Base-by-base conservation (phyloP, 208 protist genomes). In the Leishmania braziliensis region DNA sequence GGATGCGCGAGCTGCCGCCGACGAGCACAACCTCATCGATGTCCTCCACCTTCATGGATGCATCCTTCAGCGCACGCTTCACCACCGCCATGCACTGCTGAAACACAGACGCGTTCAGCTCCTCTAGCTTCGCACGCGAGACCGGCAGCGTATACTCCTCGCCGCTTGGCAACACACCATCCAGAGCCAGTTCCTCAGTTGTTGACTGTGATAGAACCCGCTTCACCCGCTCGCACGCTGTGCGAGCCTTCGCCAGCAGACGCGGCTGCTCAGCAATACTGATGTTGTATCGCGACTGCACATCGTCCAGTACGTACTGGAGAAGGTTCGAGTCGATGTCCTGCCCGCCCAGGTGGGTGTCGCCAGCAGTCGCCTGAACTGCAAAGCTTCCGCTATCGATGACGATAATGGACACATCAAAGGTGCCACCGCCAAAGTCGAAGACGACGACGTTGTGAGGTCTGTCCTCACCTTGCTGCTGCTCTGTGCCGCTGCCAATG, bases 271-370 rank as follows among this genome's bases (percentile, higher is more conserved):
- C 72, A 0, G 73, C 65, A 1, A 94, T 56, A 69, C 91, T 89
- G n/a, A 92, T 86, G 50, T 51, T 98, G 97, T 99, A 99, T 78
- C 98, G 86, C 20, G 54, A 43, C 79, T 88, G 84, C 84, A 99
- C 98, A 76, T 99, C 97, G 8, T 93, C 83, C 29, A 97, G 72
- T 48, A 99, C 98, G 92, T 99, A 91, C 60, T 98, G 76, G 43
- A 99, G 92, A 23, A 99, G 74, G 72, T 96, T 90, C 51, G 98
- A 96, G 90, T 99, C 99, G 77, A 99, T 98, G 88, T 99, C 99
- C 92, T 99, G 98, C 43, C 99, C 99, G 63, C 99, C 99, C 20
- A 99, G 90, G 88, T 99, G 99, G n/a, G 99, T 99, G 92, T 99
- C 98, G 65, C 99, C 99, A 73, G 96, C 97, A 48, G 99, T 99